Base-by-base conservation (phyloP, 345 rosid genomes). In the Kernera saxatilis region DNA sequence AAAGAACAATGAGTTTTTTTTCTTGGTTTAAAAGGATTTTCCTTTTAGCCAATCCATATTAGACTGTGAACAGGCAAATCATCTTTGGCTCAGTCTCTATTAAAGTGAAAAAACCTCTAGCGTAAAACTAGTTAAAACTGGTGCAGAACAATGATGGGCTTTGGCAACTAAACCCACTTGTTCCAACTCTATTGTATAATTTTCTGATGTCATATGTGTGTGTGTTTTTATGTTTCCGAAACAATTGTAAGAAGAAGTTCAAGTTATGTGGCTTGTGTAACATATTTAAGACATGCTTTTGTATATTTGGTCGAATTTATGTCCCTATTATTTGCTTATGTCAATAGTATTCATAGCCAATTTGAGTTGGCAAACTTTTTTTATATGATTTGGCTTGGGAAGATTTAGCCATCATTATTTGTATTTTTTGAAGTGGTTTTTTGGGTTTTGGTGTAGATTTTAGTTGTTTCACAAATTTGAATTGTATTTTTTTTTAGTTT, bases 31-130 rank as follows among this genome's bases (percentile, higher is more conserved):
- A 27, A 22, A 33, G 26, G 39, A 45, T 68, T 75, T 18, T 56
- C 77, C 63, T 68, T 53, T 52, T 51, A 10, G 68, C 84, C 27
- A 56, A 57, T 9, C 80, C 63, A 63, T 80, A 63, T 80, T 84
- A 78, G 92, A 84, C 82, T 86, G 86, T 52, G 74, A 53, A 75
- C 79, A 82, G 99, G 99, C 99, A 91, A 91, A 44, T 91, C 99
- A 89, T 94, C 89, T 97, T 94, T 94, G 84, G 83, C 83, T 80
- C 69, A 76, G 45, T 55, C 71, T 50, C 48, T 30, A 8, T 18
- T 12, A 36, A 48, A 29, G 60, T 65, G 35, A 51, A 59, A 1
- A 12, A 49, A 12, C 64, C 44, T 53, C 70, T 53, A 43, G 17
- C 62, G 58, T 51, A 15, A 67, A 49, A 67, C 9, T 48, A 49